phyloP scores from a whole-genome alignment of 345 rosid genomes.

The Aegle marmelos region DNA sequence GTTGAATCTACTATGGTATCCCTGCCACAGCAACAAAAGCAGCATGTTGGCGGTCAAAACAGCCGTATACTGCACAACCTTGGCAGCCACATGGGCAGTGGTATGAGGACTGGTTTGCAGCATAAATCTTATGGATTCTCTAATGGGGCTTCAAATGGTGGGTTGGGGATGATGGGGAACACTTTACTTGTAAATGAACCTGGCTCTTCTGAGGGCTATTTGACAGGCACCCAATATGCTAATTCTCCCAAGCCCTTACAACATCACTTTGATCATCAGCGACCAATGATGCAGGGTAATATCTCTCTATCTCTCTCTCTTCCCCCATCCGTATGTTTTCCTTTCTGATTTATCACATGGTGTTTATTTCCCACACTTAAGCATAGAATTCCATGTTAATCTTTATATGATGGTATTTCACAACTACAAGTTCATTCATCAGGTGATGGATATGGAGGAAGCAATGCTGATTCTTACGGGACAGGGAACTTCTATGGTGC shows the following conservation, averaged over 20 bases:
- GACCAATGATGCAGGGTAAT: slow-evolving; percentile 59
- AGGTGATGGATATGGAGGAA: slow-evolving; percentile 75
- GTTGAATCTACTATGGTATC: slow-evolving; percentile 60
- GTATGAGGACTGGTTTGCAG: slow-evolving; percentile 63
- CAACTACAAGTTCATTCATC: slow-evolving; percentile 20
- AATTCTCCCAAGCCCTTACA: slow-evolving; percentile 58
- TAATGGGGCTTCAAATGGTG: slow-evolving; percentile 60
- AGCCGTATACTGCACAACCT: slow-evolving; percentile 64
- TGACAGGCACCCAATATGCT: slow-evolving; percentile 42
- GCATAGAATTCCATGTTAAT: slow-evolving; percentile 6
- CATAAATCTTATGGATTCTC: slow-evolving; percentile 63
- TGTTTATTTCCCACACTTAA: not conserved
- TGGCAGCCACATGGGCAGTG: slow-evolving; percentile 70
- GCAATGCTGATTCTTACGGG: slow-evolving; percentile 51
- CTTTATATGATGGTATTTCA: slow-evolving; percentile 14
- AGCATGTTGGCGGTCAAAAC: slow-evolving; percentile 54
- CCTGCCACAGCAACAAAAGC: slow-evolving; percentile 69
- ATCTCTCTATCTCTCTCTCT: slow-evolving; percentile 6
- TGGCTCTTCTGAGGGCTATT: slow-evolving; percentile 53
- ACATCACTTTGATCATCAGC: slow-evolving; percentile 71
- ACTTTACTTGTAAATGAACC: slow-evolving; percentile 49
- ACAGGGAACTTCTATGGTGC: slow-evolving; percentile 59
- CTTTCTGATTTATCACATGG: not conserved
- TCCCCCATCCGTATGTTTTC: not conserved
- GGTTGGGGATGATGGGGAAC: slow-evolving; percentile 58